Evolutionary conservation across 2,329 filamentous ascomycete genomes (phyloP).

Genomic region (Passalora sequoiae): DNA sequence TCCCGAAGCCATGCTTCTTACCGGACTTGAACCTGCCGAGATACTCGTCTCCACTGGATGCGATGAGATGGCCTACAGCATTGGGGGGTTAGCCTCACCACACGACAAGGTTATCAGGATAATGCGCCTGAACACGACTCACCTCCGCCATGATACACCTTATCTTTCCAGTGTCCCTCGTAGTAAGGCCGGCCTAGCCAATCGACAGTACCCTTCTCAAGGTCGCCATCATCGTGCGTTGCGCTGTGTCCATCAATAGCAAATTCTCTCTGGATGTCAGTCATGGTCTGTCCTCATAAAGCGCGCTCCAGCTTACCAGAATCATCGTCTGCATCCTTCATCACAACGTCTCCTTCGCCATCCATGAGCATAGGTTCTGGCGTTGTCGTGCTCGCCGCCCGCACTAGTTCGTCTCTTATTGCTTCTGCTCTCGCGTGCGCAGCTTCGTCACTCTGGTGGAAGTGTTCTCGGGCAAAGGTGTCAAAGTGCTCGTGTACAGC

Average conservation of each 20-base stretch:
- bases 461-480: background rate
- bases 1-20: constrained; percentile 52
- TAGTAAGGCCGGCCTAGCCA: constrained; percentile 55
- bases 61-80: constrained; percentile 51
- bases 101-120: too few relatives aligned
- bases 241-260: constrained; percentile 35
- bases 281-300: too few relatives aligned
- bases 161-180: constrained; percentile 49
- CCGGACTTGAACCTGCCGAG: constrained; percentile 50
- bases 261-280: too few relatives aligned
- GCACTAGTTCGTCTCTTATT: background rate
- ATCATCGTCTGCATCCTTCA: constrained; percentile 26
- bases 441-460: background rate
- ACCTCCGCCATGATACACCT: constrained; percentile 23
- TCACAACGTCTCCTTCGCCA: constrained; percentile 34
- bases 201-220: constrained; percentile 40
- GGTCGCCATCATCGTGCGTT: background rate
- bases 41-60: constrained; percentile 52
- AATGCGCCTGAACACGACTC: constrained; percentile 32
- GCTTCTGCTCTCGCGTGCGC: background rate
- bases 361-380: constrained; percentile 36
- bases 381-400: constrained; percentile 7
- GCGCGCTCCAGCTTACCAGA: too few relatives aligned
- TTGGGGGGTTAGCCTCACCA: constrained; percentile 42
- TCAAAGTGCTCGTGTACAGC: constrained; percentile 10